These are phyloP conservation scores for Dactylellina sp. DNA, from an alignment of 2,329 filamentous ascomycete species.

Conservation along the genomic window DNA sequence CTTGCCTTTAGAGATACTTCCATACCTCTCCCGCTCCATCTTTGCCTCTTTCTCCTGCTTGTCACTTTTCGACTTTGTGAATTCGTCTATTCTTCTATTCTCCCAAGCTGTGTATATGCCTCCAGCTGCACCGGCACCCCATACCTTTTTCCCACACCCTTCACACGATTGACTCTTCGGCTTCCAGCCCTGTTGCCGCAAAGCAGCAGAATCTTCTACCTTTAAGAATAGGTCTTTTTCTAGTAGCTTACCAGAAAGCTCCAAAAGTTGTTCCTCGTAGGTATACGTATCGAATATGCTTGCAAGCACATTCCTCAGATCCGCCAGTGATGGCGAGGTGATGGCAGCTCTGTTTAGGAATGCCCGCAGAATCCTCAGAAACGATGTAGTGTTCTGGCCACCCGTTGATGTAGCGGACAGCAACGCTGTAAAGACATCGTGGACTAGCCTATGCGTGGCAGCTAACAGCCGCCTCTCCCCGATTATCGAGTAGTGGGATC, in stretches of 20 bases:
- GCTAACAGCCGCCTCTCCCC: constrained; percentile 70
- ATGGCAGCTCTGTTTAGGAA: constrained; percentile 86
- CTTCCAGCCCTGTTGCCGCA: constrained; percentile 88
- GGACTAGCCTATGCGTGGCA: constrained; percentile 82
- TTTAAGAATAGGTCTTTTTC: constrained; percentile 89
- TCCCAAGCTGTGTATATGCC: constrained; percentile 87
- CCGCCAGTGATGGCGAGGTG: constrained; percentile 84
- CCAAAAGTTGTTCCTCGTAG: constrained; percentile 90
- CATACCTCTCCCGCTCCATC: constrained; percentile 65
- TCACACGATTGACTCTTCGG: constrained; percentile 89
- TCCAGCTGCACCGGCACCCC: constrained; percentile 86
- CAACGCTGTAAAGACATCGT: constrained; percentile 89
- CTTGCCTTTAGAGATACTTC: constrained; percentile 64
- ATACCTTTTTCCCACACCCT: constrained; percentile 81
- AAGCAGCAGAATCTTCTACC: constrained; percentile 77
- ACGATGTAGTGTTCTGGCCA: constrained; percentile 68
- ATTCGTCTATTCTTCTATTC: constrained; percentile 65
- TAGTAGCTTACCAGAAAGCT: constrained; percentile 84
- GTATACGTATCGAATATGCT: constrained; percentile 96
- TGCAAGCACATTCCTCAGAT: constrained; percentile 83
- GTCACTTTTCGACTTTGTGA: constrained; percentile 22
- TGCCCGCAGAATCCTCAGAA: constrained; percentile 86
- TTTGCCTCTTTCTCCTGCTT: constrained; percentile 61
- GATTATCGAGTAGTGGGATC: constrained; percentile 48
- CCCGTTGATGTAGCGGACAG: constrained; percentile 77